These are phyloP conservation scores for Coemansia sp. DNA, from an alignment of 192 early-diverging fungal genomes.

Conservation along the genomic window DNA sequence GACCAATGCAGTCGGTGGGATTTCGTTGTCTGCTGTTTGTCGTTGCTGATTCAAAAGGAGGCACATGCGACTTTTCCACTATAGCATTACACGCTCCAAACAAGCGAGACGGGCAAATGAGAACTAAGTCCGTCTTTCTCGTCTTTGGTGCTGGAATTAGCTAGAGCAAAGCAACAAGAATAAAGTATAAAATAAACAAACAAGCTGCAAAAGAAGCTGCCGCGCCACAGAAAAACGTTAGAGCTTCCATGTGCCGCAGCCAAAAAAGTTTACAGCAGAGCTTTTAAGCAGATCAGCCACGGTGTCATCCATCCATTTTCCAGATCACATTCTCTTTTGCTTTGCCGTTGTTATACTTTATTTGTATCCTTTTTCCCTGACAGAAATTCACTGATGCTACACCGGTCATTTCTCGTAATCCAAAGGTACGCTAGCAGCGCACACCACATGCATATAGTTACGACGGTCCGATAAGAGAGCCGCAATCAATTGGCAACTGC, in stretches of 20 bases:
- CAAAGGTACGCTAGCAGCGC: constrained; percentile 35
- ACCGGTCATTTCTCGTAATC: constrained; percentile 19
- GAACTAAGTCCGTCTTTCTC: background rate
- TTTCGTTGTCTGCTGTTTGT: background rate
- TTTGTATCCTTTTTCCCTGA: background rate
- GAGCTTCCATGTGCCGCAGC: background rate
- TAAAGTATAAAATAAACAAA: too few relatives aligned
- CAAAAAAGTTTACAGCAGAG: background rate
- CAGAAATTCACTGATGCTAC: constrained; percentile 16
- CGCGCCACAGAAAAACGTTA: background rate
- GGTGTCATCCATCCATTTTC: too few relatives aligned
- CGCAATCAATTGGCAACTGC: background rate
- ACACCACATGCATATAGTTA: background rate
- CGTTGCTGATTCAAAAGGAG: constrained; percentile 9
- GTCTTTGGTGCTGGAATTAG: background rate
- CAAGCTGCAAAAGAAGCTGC: background rate
- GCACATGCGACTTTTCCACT: constrained; percentile 22
- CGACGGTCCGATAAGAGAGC: background rate
- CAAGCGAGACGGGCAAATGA: background rate
- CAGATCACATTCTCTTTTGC: background rate
- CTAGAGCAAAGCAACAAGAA: background rate
- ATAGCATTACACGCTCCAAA: constrained; percentile 34
- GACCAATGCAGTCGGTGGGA: constrained; percentile 24
- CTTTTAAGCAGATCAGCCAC: too few relatives aligned
- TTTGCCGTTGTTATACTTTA: background rate